Evolutionary conservation across 768 basidiomycete genomes (phyloP), one percentile per base, ranked within the genome.

Genomic region (Infundibulicybe gibba): DNA sequence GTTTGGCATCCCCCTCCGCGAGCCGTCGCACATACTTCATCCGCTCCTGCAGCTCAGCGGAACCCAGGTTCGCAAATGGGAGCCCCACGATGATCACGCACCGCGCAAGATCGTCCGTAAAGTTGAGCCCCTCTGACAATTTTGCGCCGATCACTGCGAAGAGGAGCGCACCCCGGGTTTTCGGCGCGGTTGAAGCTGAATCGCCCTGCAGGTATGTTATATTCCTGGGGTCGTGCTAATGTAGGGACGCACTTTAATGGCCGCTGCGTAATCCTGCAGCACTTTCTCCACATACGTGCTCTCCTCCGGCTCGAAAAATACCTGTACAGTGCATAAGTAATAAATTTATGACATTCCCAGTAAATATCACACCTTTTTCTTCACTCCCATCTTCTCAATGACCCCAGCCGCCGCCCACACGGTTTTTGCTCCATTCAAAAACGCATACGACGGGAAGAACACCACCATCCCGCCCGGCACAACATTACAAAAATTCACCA

Each of bases 111-210:
- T 83, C 77, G 60, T 92, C 87, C 15, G 83, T 76, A 57, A 87
- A 87, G 55, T 85, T 85, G 33, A 85, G 62, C 6, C 94, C 95
- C 66, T 99, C 97, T 0, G 92, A 94, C n/a, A 99, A 77, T 61
- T 97, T 98, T 20, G 94, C 95, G 14, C 94, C 94, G 20, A 98
- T 86, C 9, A 98, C 97, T 2, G 97, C 95, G 46, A 98, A 85
- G 4, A 99, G 70, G 33, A 99, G 62, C 2, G 91, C 90, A 13
- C 93, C 93, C 51, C 66, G 64, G 62, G 60, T 66, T 49, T 68
- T 70, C 3, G n/a, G 9, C 32, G 34, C 21, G 53, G 48, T 20
- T 25, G 39, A 32, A 46, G 25, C 57, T 53, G 32, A 8, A 41
- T 14, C 9, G 32, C 37, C n/a, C 15, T n/a, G 1, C 11, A 8